phyloP scores from a whole-genome alignment of 495 filamentous ascomycete genomes.

The Xylaria nigripes region DNA sequence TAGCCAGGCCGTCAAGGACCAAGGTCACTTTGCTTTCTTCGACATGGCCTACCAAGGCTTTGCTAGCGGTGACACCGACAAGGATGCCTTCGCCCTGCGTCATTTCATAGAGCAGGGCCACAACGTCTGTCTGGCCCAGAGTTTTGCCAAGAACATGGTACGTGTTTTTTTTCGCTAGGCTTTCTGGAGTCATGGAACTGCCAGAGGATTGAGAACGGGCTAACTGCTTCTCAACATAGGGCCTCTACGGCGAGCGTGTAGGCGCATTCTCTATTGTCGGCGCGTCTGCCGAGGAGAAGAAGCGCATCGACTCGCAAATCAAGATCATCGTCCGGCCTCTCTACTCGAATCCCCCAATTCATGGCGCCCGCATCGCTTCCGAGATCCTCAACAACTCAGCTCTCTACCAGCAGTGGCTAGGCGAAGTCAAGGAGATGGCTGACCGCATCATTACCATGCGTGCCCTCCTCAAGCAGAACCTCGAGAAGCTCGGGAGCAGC shows the following conservation, averaged over 20 bases:
- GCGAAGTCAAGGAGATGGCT: slow-evolving; percentile 97
- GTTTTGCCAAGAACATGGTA: slow-evolving; percentile 99
- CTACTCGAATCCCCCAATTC: slow-evolving; percentile 96
- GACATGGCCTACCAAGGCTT: slow-evolving; percentile 99
- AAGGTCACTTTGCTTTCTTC: slow-evolving; percentile 92
- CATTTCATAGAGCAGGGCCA: slow-evolving; percentile 91
- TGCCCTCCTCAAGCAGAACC: slow-evolving; percentile 80
- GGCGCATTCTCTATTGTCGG: slow-evolving; percentile 93
- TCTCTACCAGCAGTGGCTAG: slow-evolving; percentile 89
- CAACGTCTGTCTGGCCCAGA: slow-evolving; percentile 80
- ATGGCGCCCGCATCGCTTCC: slow-evolving; percentile 89
- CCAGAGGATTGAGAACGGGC: background rate
- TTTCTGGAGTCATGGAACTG: background rate
- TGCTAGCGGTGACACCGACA: slow-evolving; percentile 82
- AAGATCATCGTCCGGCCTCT: slow-evolving; percentile 96
- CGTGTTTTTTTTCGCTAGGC: slow-evolving; percentile 9
- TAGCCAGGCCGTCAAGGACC: slow-evolving; percentile 77
- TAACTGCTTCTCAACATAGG: slow-evolving; percentile 35
- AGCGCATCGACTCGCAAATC: slow-evolving; percentile 92
- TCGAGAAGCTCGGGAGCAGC: slow-evolving; percentile 88
- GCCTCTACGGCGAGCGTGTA: slow-evolving; percentile 96
- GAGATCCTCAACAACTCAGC: slow-evolving; percentile 82
- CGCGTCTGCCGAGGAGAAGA: slow-evolving; percentile 80
- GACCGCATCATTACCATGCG: slow-evolving; percentile 99
- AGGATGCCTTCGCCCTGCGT: slow-evolving; percentile 85